A percentile compares a stretch with the other conserved stretches of the same genome.
Evolutionary conservation across 768 basidiomycete genomes (phyloP).

Genomic region (Naganishia antarctica): DNA sequence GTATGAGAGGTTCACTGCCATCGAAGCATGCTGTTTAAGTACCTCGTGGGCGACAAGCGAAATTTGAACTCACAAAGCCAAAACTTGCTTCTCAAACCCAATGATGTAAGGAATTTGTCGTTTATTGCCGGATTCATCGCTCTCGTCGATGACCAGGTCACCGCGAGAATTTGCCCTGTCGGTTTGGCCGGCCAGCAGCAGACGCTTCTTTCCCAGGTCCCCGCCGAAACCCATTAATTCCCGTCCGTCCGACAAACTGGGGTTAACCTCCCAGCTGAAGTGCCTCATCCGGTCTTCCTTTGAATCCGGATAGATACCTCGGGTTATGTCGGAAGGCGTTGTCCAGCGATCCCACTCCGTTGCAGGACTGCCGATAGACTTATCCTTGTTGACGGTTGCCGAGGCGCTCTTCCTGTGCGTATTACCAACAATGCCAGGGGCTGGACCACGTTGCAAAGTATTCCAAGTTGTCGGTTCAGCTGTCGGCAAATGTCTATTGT

Average conservation of each 20-base stretch:
- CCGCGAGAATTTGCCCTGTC: not conserved
- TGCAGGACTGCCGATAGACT: too few species aligned
- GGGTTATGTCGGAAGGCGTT: not conserved
- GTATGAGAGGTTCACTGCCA: slow-evolving; percentile 39
- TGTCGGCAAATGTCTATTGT: too few species aligned
- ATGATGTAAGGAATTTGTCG: slow-evolving; percentile 33
- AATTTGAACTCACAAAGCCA: slow-evolving; percentile 38
- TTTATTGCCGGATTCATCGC: not conserved
- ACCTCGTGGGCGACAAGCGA: not conserved
- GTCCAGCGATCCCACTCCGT: slow-evolving; percentile 2
- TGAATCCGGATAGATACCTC: not conserved
- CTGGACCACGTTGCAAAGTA: too few species aligned
- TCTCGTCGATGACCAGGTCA: not conserved
- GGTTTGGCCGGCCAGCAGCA: not conserved
- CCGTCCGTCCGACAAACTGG: slow-evolving; percentile 14
- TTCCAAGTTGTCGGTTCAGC: too few species aligned
- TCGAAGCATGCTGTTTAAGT: not conserved
- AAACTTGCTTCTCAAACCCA: slow-evolving; percentile 43
- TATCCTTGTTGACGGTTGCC: not conserved
- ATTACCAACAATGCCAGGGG: too few species aligned
- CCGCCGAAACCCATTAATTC: slow-evolving; percentile 25
- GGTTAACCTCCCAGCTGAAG: slow-evolving; percentile 21
- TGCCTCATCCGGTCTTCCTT: not conserved
- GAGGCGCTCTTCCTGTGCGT: too few species aligned
- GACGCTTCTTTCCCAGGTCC: slow-evolving; percentile 23